Conservation (phyloP, 352 stramenopile species). For the Blastocystis sp. region DNA sequence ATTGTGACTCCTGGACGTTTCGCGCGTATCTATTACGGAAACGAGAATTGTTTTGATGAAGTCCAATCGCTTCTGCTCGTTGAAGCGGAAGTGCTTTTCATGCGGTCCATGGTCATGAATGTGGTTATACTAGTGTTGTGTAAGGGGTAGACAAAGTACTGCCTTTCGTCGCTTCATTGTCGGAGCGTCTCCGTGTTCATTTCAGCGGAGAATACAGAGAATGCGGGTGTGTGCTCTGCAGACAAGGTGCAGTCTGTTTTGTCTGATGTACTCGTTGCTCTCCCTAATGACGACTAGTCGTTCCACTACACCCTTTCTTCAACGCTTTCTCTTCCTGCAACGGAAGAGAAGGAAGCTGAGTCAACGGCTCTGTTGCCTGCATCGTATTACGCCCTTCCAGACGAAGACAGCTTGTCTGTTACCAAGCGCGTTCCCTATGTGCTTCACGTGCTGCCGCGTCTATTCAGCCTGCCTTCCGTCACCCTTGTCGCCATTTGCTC, state of each 20-base stretch:
- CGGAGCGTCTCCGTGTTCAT: background rate
- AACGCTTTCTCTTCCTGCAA: no score
- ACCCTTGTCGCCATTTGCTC: background rate
- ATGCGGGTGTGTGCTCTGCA: background rate
- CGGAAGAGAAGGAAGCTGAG: background rate
- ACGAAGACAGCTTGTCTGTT: conserved; percentile 15
- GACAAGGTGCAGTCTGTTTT: conserved; percentile 5
- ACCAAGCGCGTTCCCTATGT: conserved; percentile 28
- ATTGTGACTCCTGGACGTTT: conserved; percentile 41
- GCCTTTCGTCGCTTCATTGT: background rate
- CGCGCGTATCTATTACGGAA: conserved; percentile 27
- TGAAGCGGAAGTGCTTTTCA: conserved; percentile 43
- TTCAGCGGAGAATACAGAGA: background rate
- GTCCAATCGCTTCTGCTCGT: background rate
- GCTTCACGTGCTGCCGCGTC: background rate
- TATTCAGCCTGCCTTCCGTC: background rate
- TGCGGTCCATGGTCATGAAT: background rate
- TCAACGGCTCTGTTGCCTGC: background rate
- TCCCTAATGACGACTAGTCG: background rate
- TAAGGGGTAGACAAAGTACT: conserved; percentile 13
- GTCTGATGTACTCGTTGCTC: background rate
- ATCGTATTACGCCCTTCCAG: background rate
- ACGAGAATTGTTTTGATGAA: conserved; percentile 43
- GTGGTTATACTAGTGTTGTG: background rate
- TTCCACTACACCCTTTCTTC: background rate